Percentiles rank a stretch among this genome's conserved stretches.
These are phyloP conservation scores for Stereocaulon alpinum DNA, from an alignment of 495 filamentous ascomycete species.

Conservation along the genomic window DNA sequence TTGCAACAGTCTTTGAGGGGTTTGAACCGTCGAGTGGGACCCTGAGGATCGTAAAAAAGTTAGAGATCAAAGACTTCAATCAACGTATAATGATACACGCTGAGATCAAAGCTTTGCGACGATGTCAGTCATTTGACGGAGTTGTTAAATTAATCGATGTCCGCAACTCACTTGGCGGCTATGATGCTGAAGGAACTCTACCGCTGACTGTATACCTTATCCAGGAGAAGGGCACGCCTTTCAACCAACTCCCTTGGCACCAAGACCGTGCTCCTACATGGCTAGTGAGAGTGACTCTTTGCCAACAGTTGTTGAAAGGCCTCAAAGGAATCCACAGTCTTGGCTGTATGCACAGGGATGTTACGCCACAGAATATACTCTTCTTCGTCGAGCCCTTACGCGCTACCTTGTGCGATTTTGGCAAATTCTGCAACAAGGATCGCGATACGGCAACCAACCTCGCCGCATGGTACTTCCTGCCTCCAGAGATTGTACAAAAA, in stretches of 20 bases:
- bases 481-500: conserved; percentile 4
- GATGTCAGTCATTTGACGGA: too few relatives aligned
- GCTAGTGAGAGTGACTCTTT: background rate
- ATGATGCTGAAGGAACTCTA: background rate
- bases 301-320: background rate
- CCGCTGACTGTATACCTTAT: conserved; percentile 2
- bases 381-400: conserved; percentile 2
- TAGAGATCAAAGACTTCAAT: background rate
- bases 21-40: background rate
- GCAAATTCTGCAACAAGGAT: conserved; percentile 5
- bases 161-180: background rate
- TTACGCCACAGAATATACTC: conserved; percentile 11
- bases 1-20: conserved; percentile 5
- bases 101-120: conserved; percentile 7
- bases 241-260: conserved; percentile 1
- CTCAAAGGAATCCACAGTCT: background rate
- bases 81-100: background rate
- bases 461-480: conserved; percentile 1
- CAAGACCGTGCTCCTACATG: background rate
- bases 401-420: conserved; percentile 9
- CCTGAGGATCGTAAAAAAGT: conserved; percentile 2
- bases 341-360: conserved; percentile 15
- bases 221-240: conserved; percentile 4
- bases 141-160: too few relatives aligned
- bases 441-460: background rate